Base-by-base conservation (phyloP, 768 basidiomycete species). In the Pulveroboletus frians region DNA sequence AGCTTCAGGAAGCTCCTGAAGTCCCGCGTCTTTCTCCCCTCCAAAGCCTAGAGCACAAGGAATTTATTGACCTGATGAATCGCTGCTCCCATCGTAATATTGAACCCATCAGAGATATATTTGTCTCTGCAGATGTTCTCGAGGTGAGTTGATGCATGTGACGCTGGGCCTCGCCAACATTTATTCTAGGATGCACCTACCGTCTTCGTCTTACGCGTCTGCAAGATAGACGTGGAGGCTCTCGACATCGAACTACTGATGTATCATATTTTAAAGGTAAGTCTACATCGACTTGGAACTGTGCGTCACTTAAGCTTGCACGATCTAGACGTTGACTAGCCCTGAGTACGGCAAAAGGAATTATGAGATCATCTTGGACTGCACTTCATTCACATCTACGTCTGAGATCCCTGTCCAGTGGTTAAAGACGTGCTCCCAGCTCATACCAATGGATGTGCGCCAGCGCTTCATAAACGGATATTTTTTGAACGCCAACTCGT, bases 381-480 rank as follows among this genome's bases (percentile, higher is more conserved):
- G 85, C 67, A 92, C 90, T 31, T 77, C 76, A 9, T 92, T 92
- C 63, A 76, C 81, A 3, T 74, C 84, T 2, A 75, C 77, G 9
- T 88, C 88, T 0, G 88, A 92, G 66, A 72, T 92, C 8, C 91
- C 92, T 0, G 70, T 88, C 9, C 84, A 87, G 53, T 90, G 86
- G 85, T 62, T 92, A 39, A 88, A 85, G 65, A 85, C 81, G 46
- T 84, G 85, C 51, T 77, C 82, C 11, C 87, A 91, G 61, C 70
- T 88, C 17, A 78, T 87, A 46, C 88, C 91, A 6, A 63, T 66
- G 21, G 88, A 92, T 51, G 76, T 90, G 47, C 77, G 84, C 36
- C 62, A 67, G 27, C 79, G 80, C n/a, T 83, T 88, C 59, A 54
- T 65, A 30, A 77, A 67, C 3, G 75, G 82, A 14, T 80, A 86